These are phyloP conservation scores for Sherardia arvensis DNA, from an alignment of 257 asterid species.

Conservation along the genomic window DNA sequence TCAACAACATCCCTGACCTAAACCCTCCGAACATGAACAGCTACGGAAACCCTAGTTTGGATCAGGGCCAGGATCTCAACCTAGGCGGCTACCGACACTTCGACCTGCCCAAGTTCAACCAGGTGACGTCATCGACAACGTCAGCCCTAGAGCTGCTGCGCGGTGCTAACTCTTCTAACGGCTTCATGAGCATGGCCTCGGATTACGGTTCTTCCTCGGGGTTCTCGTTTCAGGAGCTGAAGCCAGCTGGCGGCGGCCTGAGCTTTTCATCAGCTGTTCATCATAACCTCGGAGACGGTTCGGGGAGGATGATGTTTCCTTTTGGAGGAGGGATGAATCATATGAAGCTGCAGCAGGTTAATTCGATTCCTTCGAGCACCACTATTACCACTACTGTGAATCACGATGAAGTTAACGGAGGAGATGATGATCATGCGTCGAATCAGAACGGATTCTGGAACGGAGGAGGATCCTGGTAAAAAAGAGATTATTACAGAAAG, in stretches of 20 bases:
- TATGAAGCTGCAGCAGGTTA: slow-evolving; percentile 27
- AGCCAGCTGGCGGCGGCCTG: slow-evolving; percentile 27
- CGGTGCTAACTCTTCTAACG: background rate
- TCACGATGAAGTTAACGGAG: slow-evolving; percentile 21
- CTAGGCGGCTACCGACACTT: slow-evolving; percentile 36
- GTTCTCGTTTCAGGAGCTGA: slow-evolving; percentile 57
- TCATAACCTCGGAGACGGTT: slow-evolving; percentile 20
- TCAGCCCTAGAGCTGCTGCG: slow-evolving; percentile 38
- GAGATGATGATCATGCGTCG: slow-evolving; percentile 14
- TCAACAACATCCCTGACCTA: slow-evolving; percentile 21
- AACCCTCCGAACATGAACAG: slow-evolving; percentile 28
- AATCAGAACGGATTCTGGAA: slow-evolving; percentile 59
- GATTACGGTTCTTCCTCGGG: slow-evolving; percentile 12
- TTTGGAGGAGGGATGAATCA: slow-evolving; percentile 29
- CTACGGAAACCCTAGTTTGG: slow-evolving; percentile 11
- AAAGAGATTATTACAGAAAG: background rate
- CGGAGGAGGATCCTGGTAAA: slow-evolving; percentile 47
- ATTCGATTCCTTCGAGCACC: slow-evolving; percentile 9
- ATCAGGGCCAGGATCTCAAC: slow-evolving; percentile 50
- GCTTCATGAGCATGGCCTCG: background rate
- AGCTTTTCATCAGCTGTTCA: slow-evolving; percentile 24
- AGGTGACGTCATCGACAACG: slow-evolving; percentile 15
- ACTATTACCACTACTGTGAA: background rate
- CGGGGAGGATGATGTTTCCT: slow-evolving; percentile 45
- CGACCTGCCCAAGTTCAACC: slow-evolving; percentile 33